Evolutionary conservation across 805 yeast species (phyloP).

Genomic region (Teunomyces stri): DNA sequence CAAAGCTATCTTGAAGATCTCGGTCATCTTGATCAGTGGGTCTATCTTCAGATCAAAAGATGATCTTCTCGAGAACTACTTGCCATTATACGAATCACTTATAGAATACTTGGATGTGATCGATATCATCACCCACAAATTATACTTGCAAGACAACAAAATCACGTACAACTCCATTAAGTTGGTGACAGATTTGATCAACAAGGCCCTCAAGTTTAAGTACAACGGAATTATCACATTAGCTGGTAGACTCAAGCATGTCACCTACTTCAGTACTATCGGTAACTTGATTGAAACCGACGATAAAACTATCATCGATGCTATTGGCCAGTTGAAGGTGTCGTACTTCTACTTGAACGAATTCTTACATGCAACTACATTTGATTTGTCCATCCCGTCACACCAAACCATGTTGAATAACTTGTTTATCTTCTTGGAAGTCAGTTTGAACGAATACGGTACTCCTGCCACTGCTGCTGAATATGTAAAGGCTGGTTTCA

Average conservation of each 20-base stretch:
- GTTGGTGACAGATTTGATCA: constrained; percentile 44
- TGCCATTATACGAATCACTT: constrained; percentile 36
- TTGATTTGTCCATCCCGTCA: constrained; percentile 37
- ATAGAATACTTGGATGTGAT: constrained; percentile 40
- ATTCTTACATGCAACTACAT: constrained; percentile 30
- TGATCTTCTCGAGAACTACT: constrained; percentile 32
- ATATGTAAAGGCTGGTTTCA: constrained; percentile 46
- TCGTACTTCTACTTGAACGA: constrained; percentile 37
- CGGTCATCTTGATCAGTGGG: constrained; percentile 42
- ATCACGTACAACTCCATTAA: constrained; percentile 43
- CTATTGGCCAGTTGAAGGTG: constrained; percentile 28
- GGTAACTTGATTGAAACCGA: constrained; percentile 40
- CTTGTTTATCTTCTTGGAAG: constrained; percentile 37
- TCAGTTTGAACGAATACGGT: constrained; percentile 41
- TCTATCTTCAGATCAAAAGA: constrained; percentile 38
- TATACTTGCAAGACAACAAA: constrained; percentile 44
- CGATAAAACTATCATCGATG: constrained; percentile 30
- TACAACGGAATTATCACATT: constrained; percentile 44
- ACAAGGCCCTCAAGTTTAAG: constrained; percentile 39
- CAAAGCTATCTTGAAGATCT: constrained; percentile 44
- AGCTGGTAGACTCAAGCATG: constrained; percentile 46
- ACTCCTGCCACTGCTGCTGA: constrained; percentile 43
- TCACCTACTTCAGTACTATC: constrained; percentile 44
- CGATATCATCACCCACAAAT: constrained; percentile 40
- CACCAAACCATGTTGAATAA: constrained; percentile 42